Base-by-base conservation (phyloP, 2,329 filamentous ascomycete genomes). In the Stromatinia cepivora region DNA sequence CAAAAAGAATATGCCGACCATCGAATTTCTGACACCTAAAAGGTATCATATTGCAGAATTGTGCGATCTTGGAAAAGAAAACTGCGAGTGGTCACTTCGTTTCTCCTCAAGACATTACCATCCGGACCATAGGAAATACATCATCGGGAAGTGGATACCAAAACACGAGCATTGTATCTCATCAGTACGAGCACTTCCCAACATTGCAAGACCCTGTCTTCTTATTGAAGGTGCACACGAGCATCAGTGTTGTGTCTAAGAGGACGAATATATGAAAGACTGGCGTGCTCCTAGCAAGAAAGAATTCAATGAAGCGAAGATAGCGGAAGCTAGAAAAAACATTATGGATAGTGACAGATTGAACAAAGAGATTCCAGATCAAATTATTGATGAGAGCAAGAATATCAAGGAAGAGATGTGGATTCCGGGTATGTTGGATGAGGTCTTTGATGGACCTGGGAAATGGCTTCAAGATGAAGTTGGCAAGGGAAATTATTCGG, bases 161-260 rank as follows among this genome's bases (percentile, higher is more conserved):
- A 8, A 36, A 6, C 65, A 67, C n/a, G 54, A 67, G 45, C 65
- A 67, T 67, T 67, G 65, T 20, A 31, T 67, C 17, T 67, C 65
- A 9, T 17, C 45, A 50, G 10, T 25, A 36, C 31, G 31, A 31
- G 28, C 65, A 28, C 34, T 52, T 25, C 54, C 65, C 13, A 7
- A 22, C 8, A 13, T 10, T 20, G 45, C 34, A 61, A 45, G 45
- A 22, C 31, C 45, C 25, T 59, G 54, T 61, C 54, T 67, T 58
- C 45, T 59, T 25, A 61, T 15, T 3, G 15, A 9, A 61, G n/a
- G 59, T 17, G 8, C 45, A 36, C 28, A 22, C 25, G 42, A n/a
- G n/a, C 65, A 67, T 42, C 15, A 28, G 20, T 67, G 65, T 28
- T 67, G 54, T 31, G 9, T 17, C 7, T 67, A 54, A 54, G 36